Evolutionary conservation across 192 early-diverging fungal genomes (phyloP).

Genomic region (Backusella morwellensis): DNA sequence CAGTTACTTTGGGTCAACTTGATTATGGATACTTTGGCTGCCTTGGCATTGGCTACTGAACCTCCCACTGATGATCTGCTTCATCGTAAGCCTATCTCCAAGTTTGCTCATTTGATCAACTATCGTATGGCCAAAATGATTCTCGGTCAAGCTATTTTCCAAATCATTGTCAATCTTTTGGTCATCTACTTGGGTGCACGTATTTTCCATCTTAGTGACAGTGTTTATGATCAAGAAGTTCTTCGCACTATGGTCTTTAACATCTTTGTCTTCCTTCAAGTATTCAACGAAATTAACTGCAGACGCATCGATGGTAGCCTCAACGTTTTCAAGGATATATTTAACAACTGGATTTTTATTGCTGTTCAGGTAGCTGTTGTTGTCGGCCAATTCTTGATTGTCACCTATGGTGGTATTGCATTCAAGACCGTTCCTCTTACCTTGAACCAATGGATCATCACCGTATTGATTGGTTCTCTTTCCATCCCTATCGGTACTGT

Average conservation of each 20-base stretch:
- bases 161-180: constrained; percentile 73
- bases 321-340: constrained; percentile 90
- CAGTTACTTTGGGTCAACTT: constrained; percentile 95
- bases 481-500: constrained; percentile 80
- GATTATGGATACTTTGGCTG: constrained; percentile 93
- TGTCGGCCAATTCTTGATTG: constrained; percentile 77
- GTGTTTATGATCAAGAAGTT: constrained; percentile 35
- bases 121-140: constrained; percentile 93
- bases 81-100: constrained; percentile 72
- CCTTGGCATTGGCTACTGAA: constrained; percentile 88
- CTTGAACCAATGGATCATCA: constrained; percentile 72
- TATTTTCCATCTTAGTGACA: constrained; percentile 56
- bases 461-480: constrained; percentile 74
- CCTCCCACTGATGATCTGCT: constrained; percentile 84
- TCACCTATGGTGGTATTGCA: constrained; percentile 83
- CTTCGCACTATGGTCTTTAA: constrained; percentile 88
- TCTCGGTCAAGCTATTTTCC: constrained; percentile 85
- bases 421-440: constrained; percentile 80
- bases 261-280: constrained; percentile 90
- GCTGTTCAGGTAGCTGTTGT: constrained; percentile 73
- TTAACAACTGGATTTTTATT: constrained; percentile 79
- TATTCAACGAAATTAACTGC: constrained; percentile 95
- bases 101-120: constrained; percentile 76
- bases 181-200: constrained; percentile 52
- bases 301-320: constrained; percentile 73